Evolutionary conservation across 2,329 filamentous ascomycete genomes (phyloP), one percentile per base, ranked within the genome.

Genomic region (Penicillium thymicola): DNA sequence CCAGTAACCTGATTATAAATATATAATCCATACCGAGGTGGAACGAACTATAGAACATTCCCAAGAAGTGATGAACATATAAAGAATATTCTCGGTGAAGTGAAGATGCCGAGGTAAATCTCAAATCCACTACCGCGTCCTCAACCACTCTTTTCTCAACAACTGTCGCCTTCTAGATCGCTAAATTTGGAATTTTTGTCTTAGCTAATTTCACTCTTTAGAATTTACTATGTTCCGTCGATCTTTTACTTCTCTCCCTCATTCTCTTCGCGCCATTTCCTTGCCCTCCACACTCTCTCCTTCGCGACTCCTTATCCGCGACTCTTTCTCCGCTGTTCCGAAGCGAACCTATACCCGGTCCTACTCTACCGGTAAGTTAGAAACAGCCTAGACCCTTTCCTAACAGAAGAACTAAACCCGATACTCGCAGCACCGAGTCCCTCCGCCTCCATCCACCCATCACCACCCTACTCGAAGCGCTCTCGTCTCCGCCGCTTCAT

Each of bases 401-500:
- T 2, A 10, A 13, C 37, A 27, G 3, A 25, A 21, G 16, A 21
- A 37, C 41, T 41, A 34, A 50, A 50, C 27, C 11, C 21, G 45
- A 32, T 28, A 42, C 34, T 41, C 30, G 10, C 44, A 59, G 55
- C 52, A 45, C n/a, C 54, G 6, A 59, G n/a, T 18, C 14, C 50
- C 25, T 54, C 51, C 38, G 32, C 28, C 16, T 36, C 50, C 45
- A 40, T 38, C 25, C 51, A 55, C 10, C 51, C 59, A 16, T 40
- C 48, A 11, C 30, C 54, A 9, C 51, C 60, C 59, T 43, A 63
- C 66, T 50, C 61, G 7, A 66, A 36, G 13, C 64, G 61, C 32
- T 73, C 71, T 16, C 66, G 70, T 23, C 43, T 76, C 40, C 67
- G 70, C 41, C 72, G 73, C 47, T 59, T 71, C 51, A 49, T 72